Evolutionary conservation across 1,139 yeast genomes (phyloP).

Genomic region (Debaryomycetaceae sp.): DNA sequence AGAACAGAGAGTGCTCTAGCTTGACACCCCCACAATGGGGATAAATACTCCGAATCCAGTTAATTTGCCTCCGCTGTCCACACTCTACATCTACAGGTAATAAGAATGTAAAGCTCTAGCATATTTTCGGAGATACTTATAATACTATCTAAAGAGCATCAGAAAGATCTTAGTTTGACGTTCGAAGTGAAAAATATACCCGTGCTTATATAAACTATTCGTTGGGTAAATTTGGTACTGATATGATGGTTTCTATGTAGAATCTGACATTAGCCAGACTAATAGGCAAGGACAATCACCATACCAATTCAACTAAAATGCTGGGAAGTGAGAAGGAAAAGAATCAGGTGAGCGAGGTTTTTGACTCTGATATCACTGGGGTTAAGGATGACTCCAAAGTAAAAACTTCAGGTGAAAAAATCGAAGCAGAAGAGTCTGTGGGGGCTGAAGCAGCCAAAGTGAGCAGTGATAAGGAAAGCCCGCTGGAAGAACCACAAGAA

Average conservation of each 20-base stretch:
- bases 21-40: not conserved
- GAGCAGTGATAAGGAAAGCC: constrained; percentile 9
- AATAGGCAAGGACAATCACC: constrained; percentile 4
- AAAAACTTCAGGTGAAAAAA: constrained; percentile 4
- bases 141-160: constrained; percentile 19
- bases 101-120: constrained; percentile 55
- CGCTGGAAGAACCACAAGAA: constrained; percentile 10
- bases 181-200: no score
- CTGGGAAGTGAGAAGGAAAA: not conserved
- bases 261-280: constrained; percentile 7
- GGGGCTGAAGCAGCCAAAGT: constrained; percentile 12
- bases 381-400: constrained; percentile 5
- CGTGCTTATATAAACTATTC: no score
- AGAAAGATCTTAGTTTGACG: no score
- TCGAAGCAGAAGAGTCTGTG: constrained; percentile 9
- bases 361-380: constrained; percentile 4
- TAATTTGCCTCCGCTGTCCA: constrained; percentile 69
- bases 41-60: constrained; percentile 7
- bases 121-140: constrained; percentile 44
- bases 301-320: not conserved
- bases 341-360: constrained; percentile 1
- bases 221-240: no score
- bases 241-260: not conserved
- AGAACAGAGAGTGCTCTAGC: not conserved
- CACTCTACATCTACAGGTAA: constrained; percentile 48